phyloP scores from a whole-genome alignment of 176 grass and related monocot genomes.

The Avena eriantha region DNA sequence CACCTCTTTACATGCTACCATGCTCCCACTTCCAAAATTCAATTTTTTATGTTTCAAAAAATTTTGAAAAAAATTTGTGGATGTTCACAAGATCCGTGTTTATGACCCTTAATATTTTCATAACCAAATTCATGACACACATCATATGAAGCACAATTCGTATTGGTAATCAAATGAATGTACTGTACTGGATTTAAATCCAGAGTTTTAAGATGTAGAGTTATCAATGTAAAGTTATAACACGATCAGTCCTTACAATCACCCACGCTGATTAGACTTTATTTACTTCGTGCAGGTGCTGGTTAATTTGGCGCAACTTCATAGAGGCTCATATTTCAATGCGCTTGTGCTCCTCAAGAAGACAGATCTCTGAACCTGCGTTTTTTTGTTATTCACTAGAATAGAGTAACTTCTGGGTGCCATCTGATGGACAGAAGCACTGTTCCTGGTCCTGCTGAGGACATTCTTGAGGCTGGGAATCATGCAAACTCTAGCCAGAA shows the following conservation, averaged over 20 bases:
- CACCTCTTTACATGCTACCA: no score
- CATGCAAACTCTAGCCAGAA: constrained; percentile 44
- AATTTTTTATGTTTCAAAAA: no score
- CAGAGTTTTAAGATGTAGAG: constrained; percentile 8
- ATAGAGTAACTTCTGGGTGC: constrained; percentile 5
- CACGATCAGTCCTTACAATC: neutral
- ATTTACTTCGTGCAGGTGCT: constrained; percentile 36
- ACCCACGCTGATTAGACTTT: constrained; percentile 19
- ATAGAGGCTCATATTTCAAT: neutral
- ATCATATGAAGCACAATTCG: neutral
- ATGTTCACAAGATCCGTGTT: no score
- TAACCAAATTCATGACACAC: no score
- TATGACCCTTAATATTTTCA: no score
- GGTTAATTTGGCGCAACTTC: constrained; percentile 24
- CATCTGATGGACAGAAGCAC: constrained; percentile 51
- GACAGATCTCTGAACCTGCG: neutral
- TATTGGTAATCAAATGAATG: neutral
- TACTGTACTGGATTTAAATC: neutral
- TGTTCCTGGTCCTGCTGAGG: constrained; percentile 15
- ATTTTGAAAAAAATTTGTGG: no score
- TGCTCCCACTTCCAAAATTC: no score
- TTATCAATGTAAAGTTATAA: constrained; percentile 9
- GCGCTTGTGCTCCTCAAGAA: neutral
- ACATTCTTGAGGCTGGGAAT: constrained; percentile 28
- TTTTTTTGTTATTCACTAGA: constrained; percentile 20